These are phyloP conservation scores for Phytopythium delawarense DNA, from an alignment of 352 stramenopile genomes.

Conservation along the genomic window DNA sequence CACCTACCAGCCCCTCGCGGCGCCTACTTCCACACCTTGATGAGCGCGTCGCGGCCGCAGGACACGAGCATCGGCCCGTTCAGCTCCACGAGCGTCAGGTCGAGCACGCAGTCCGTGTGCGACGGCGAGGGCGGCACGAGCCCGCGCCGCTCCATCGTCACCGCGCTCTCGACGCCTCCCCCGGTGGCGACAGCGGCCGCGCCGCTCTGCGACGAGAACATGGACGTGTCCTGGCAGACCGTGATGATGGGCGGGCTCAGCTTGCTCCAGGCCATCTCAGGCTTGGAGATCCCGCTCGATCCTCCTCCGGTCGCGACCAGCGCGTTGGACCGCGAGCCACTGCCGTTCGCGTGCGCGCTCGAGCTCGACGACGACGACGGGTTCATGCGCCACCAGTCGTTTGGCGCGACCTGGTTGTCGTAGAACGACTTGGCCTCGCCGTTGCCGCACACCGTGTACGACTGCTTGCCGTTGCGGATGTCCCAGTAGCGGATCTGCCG, in stretches of 20 bases:
- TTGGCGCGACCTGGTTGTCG: conserved; percentile 72
- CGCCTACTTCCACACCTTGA: conserved; percentile 94
- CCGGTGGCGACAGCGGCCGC: conserved; percentile 39
- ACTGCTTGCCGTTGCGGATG: conserved; percentile 91
- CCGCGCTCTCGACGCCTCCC: conserved; percentile 58
- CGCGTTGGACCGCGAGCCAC: conserved; percentile 24
- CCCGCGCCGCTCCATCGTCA: conserved; percentile 87
- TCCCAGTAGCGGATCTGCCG: conserved; percentile 97
- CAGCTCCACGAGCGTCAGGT: conserved; percentile 93
- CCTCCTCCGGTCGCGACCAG: conserved; percentile 13
- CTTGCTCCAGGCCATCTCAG: conserved; percentile 86
- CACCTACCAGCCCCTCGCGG: neutral
- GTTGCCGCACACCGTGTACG: conserved; percentile 91
- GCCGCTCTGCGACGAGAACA: conserved; percentile 50
- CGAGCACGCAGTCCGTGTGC: conserved; percentile 94
- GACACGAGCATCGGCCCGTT: conserved; percentile 91
- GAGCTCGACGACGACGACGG: conserved; percentile 30
- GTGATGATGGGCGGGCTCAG: conserved; percentile 78
- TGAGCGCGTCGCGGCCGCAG: conserved; percentile 91
- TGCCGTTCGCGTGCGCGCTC: conserved; percentile 17
- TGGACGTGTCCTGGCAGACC: conserved; percentile 81
- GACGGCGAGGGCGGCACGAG: conserved; percentile 80
- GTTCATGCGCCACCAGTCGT: conserved; percentile 84
- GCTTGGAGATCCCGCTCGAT: conserved; percentile 55
- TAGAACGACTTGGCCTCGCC: conserved; percentile 84